Base-by-base conservation (phyloP, 73 alveolate genomes). In the Blepharisma stoltei region DNA sequence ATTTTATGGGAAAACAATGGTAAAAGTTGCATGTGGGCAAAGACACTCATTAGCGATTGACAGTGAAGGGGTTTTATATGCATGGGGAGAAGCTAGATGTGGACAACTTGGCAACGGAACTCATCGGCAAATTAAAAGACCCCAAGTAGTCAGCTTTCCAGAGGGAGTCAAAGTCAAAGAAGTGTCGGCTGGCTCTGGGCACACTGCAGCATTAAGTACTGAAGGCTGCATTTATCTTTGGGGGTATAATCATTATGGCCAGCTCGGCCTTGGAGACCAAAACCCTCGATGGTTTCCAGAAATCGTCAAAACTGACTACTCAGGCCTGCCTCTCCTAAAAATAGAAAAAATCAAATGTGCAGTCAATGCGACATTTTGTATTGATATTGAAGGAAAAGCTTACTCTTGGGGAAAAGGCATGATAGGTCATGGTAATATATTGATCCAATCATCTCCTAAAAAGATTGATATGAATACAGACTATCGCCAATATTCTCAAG, bases 41-140 rank as follows among this genome's bases (percentile, higher is more conserved):
- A 93, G 92, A 76, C 92, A 87, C 84, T 93, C 98, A 11, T 81
- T 95, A 3, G 99, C 99, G 6, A 95, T 97, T 47, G 96, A 96
- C 32, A 70, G 90, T 60, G 94, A 90, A 55, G 96, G 96, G 25
- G 71, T 81, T 46, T 87, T 97, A 46, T 97, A 93, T 81, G 97
- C 98, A 7, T 97, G 99, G 99, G 99, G 99, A 53, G 99, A 97
- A 78, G 98, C 97, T 46, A 92, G 95, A 80, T 88, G 93, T 67
- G 99, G 99, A 8, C 94, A 95, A 81, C 85, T 94, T 54, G 99
- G 99, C 20, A 69, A 84, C 8, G 98, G 98, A 48, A 91, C 93
- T 66, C 85, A 87, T 71, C 93, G 95, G 81, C 81, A 81, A 27
- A 93, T 89, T 49, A 82, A 78, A 41, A 82, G 86, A 21, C 99